Evolutionary conservation across 2,329 filamentous ascomycete genomes (phyloP).

Genomic region (Volutella citrinella): DNA sequence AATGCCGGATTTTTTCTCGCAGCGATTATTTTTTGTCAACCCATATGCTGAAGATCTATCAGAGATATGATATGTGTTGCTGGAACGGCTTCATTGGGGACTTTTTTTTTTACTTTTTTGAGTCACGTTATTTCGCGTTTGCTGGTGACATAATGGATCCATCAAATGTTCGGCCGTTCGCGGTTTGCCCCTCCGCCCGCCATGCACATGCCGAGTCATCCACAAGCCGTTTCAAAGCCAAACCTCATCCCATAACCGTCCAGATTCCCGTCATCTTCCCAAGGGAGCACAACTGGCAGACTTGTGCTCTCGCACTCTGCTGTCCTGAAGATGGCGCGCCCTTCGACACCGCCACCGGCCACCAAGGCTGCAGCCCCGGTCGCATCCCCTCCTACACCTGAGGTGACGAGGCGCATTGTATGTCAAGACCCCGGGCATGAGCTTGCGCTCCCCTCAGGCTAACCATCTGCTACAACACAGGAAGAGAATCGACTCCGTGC

Average conservation of each 20-base stretch:
- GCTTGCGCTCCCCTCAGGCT: background rate
- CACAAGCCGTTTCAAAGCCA: too few species aligned
- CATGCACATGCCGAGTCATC: too few species aligned
- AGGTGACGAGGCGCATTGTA: conserved; percentile 54
- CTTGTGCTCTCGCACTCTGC: too few species aligned
- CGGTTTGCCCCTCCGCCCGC: conserved; percentile 26
- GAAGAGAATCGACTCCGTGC: conserved; percentile 86
- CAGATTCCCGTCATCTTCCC: conserved; percentile 1
- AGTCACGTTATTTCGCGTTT: conserved; percentile 31
- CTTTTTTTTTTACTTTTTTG: too few species aligned
- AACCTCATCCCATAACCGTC: background rate
- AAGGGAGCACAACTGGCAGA: background rate
- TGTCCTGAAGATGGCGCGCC: conserved; percentile 48
- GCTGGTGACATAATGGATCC: conserved; percentile 24
- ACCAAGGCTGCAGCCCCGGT: conserved; percentile 28
- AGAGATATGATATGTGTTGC: too few species aligned
- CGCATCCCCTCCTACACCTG: conserved; percentile 50
- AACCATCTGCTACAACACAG: conserved; percentile 39
- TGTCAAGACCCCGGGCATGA: conserved; percentile 17
- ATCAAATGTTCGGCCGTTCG: conserved; percentile 13
- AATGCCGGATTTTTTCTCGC: too few species aligned
- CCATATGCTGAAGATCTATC: too few species aligned
- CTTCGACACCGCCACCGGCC: conserved; percentile 43
- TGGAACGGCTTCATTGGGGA: too few species aligned
- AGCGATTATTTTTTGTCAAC: too few species aligned